Evolutionary conservation across 164 flowering plant genomes (phyloP), one percentile per base, ranked within the genome.

Genomic region (Tetracentron sinense): DNA sequence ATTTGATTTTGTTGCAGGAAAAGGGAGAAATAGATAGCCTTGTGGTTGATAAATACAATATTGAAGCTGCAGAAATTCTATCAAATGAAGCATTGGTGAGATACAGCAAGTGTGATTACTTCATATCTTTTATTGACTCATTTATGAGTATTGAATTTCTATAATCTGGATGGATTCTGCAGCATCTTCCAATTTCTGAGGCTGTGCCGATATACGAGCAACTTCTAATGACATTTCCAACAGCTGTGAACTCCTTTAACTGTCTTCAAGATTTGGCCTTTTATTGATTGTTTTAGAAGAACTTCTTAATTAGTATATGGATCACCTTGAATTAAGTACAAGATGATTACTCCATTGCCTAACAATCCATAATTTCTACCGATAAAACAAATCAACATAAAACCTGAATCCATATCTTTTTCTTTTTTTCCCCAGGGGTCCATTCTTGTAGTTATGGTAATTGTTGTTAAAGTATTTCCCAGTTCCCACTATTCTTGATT

Each of bases 141-240:
- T 50, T 14, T 17, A 23, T 4, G 20, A 8, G 19, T 54, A 7
- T 68, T 25, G 60, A 29, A 27, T 21, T 22, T 30, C 29, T 5
- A 26, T 28, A 6, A 3, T 51, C 42, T 62, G 30, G 3, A 26
- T 57, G 44, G 16, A 17, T 57, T 58, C 0, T 73, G 56, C 67
- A 93, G 98, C 84, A 71, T 74, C 62, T 86, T 63, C 91, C 93
- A 0, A 83, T 91, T 19, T 38, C 83, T 14, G 96, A 89, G 72
- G 91, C 99, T 0, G 82, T 68, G 19, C 96, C 95, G 0, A 75
- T 89, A 65, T 94, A 87, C 22, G 99, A 94, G 81, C 90, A 91
- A 66, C 93, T 94, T 60, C 68, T 94, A 29, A 61, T 79, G 2
- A 62, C 82, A 4, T 94, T 81, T 68, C 99, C 99, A 0, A 91